phyloP scores from a whole-genome alignment of 208 protist species.

The Acanthamoeba rhysodes region DNA sequence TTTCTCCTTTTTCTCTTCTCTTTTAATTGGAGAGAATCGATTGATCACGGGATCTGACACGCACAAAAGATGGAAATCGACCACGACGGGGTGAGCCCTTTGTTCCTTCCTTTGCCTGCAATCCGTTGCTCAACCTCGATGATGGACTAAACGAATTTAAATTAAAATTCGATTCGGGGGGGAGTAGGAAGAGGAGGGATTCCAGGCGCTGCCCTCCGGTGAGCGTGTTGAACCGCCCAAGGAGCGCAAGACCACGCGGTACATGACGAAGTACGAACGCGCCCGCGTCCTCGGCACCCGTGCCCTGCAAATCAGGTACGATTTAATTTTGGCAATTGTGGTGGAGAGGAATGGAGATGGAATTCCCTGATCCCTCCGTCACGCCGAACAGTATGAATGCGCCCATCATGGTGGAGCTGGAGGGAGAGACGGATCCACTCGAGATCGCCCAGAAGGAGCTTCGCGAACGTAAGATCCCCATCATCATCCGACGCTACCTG shows the following conservation, averaged over 20 bases:
- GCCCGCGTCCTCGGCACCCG: slow-evolving; percentile 98
- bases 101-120: neutral
- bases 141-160: too few relatives aligned
- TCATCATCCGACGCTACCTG: slow-evolving; percentile 97
- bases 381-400: slow-evolving; percentile 94
- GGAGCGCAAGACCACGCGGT: slow-evolving; percentile 95
- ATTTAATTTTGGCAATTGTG: neutral
- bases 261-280: slow-evolving; percentile 99
- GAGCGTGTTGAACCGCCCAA: slow-evolving; percentile 44
- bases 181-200: neutral
- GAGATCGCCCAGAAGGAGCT: slow-evolving; percentile 99
- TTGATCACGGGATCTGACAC: too few relatives aligned
- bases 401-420: slow-evolving; percentile 97
- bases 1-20: neutral
- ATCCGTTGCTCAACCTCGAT: neutral
- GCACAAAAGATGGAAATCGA: neutral
- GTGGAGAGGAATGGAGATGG: too few relatives aligned
- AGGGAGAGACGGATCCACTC: slow-evolving; percentile 98
- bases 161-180: neutral
- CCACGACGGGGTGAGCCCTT: neutral
- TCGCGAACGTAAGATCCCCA: slow-evolving; percentile 96
- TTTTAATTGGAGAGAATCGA: neutral
- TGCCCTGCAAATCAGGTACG: slow-evolving; percentile 97
- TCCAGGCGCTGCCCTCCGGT: neutral
- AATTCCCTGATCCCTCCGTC: neutral